Percentiles rank a stretch among this genome's conserved stretches.
Evolutionary conservation across 108 stramenopile species (phyloP).

Genomic region (Craspedostauros australis): DNA sequence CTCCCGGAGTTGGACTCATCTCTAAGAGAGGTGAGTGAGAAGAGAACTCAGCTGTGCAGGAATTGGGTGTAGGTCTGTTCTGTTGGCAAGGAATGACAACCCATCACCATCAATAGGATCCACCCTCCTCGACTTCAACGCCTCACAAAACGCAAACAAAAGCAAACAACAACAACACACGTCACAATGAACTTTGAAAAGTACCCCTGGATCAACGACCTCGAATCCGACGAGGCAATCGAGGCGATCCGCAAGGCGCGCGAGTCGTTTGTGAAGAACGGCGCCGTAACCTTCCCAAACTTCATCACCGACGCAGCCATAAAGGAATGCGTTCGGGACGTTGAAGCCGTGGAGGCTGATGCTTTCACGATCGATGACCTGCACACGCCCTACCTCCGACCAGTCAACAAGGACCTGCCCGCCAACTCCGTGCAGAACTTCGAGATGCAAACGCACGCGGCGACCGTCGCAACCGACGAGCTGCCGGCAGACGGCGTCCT

Average conservation of each 20-base stretch:
- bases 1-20: no score
- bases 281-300: conserved; percentile 25
- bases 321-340: conserved; percentile 3
- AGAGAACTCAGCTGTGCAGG: no score
- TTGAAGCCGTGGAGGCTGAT: conserved; percentile 7
- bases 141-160: no score
- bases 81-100: no score
- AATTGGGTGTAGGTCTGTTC: no score
- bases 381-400: conserved; percentile 22
- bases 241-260: conserved; percentile 1
- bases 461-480: conserved; percentile 38
- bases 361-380: conserved; percentile 32
- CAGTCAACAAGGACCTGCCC: not conserved
- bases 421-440: conserved; percentile 31
- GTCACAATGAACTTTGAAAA: conserved; percentile 36
- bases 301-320: conserved; percentile 21
- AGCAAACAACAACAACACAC: no score
- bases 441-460: conserved; percentile 33
- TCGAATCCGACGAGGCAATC: conserved; percentile 4
- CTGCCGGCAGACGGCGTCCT: conserved; percentile 8
- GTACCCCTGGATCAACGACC: conserved; percentile 31
- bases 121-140: no score
- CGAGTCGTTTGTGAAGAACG: not conserved
- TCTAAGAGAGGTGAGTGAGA: no score
- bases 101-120: no score